Percentiles rank a stretch among this genome's conserved stretches.
These are phyloP conservation scores for Sordariomycetes sp. DNA, from an alignment of 2,329 filamentous ascomycete genomes.

Conservation along the genomic window DNA sequence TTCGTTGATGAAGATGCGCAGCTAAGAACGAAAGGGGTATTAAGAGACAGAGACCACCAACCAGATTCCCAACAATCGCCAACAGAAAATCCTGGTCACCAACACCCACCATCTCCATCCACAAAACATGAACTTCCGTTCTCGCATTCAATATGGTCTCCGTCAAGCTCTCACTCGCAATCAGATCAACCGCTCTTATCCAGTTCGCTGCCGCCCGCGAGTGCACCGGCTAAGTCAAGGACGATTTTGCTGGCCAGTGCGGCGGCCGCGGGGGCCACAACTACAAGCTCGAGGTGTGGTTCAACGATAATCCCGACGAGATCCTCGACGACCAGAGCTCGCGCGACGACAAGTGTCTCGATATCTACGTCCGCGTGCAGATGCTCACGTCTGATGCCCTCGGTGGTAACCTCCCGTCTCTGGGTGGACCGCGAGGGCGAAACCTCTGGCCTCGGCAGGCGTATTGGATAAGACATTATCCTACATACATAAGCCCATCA, in stretches of 20 bases:
- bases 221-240: neutral
- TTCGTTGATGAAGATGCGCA: too few species aligned
- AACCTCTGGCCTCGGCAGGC: neutral
- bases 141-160: neutral
- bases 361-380: neutral
- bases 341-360: neutral
- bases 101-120: neutral
- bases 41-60: neutral
- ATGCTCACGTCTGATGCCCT: neutral
- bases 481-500: neutral
- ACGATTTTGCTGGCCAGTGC: neutral
- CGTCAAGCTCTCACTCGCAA: neutral
- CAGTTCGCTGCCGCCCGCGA: neutral
- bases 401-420: neutral
- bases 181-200: neutral
- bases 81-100: neutral
- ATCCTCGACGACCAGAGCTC: neutral
- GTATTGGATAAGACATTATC: neutral
- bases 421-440: neutral
- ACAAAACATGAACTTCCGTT: neutral
- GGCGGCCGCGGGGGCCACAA: neutral
- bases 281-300: neutral
- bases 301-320: neutral
- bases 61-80: neutral
- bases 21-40: too few species aligned